Evolutionary conservation across 2,329 filamentous ascomycete genomes (phyloP), one percentile per base, ranked within the genome.

Genomic region (Penicillium sp.): DNA sequence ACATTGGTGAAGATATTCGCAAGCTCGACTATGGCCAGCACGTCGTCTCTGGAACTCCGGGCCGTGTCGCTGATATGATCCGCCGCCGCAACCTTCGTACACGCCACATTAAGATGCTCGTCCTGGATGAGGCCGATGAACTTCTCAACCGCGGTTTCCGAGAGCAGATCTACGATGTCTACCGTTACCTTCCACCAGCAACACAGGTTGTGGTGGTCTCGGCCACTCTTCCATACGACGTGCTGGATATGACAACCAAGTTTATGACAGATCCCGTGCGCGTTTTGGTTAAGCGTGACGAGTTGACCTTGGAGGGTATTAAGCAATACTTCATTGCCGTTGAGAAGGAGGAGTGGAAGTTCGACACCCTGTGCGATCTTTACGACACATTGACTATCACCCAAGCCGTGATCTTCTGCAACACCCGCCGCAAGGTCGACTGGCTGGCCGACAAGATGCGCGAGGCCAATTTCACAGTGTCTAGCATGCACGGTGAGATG

Each of bases 241-340:
- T 99, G 62, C 88, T 99, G 61, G 95, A 99, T 84, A 93, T 99
- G 76, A 99, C 95, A 76, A 98, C 93, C 83, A 97, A 97, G 85
- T 99, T 99, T 87, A 99, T 99, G 95, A 93, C 92, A 72, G 95
- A 99, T 81, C 95, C 95, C 69, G 91, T 99, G 79, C 93, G 95
- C 76, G 98, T 99, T 76, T 86, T 99, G 70, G 95, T 99, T 81
- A 99, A 99, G 90, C 96, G 96, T 88, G 93, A 96, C 76, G 95
- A 99, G 80, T 89, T 99, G 80, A 99, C 95, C 75, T 92, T 99
- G 59, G 95, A 99, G 83, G 95, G 95, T 91, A 96, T 99, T 77
- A 99, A 99, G 87, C 95, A 99, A 80, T 99, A 97, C 85, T 99
- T 97, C 85, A 98, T 99, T 81, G 95, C 95, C 60, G 95, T 99